These are phyloP conservation scores for Xylaria digitata DNA, from an alignment of 2,329 filamentous ascomycete genomes.

Conservation along the genomic window DNA sequence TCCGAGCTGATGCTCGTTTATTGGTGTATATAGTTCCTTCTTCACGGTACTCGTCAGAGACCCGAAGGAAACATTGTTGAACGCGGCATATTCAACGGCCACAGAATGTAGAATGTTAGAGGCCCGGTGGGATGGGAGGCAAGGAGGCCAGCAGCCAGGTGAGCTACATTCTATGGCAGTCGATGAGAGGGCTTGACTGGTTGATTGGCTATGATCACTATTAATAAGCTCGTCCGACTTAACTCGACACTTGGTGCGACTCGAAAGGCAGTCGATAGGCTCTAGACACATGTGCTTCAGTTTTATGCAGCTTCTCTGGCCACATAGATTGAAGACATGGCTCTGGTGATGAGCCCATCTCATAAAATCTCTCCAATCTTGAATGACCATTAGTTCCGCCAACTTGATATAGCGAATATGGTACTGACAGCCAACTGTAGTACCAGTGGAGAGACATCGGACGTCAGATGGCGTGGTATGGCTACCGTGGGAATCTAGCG, in stretches of 20 bases:
- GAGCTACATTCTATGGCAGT: conserved; percentile 6
- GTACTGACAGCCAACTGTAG: conserved; percentile 22
- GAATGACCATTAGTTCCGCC: conserved; percentile 24
- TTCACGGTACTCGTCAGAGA: conserved; percentile 6
- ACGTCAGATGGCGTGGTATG: not conserved
- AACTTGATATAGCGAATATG: conserved; percentile 24
- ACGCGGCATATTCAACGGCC: conserved; percentile 19
- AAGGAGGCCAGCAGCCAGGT: conserved; percentile 26
- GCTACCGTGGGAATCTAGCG: not conserved
- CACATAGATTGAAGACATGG: conserved; percentile 28
- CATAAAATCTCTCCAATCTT: conserved; percentile 31
- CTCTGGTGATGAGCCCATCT: conserved; percentile 30
- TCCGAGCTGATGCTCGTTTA: conserved; percentile 16
- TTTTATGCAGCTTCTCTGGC: conserved; percentile 29
- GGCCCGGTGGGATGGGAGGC: conserved; percentile 7
- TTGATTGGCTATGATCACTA: not conserved
- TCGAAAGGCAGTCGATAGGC: conserved; percentile 23
- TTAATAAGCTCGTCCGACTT: not conserved
- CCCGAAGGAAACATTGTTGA: conserved; percentile 29
- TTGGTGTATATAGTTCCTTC: conserved; percentile 11
- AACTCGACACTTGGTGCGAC: conserved; percentile 21
- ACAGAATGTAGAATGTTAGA: conserved; percentile 21
- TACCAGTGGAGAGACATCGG: conserved; percentile 8
- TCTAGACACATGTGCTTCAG: conserved; percentile 31
- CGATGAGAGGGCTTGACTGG: not conserved